These are phyloP conservation scores for Prunus mongolica DNA, from an alignment of 306 rosid genomes.

Conservation along the genomic window DNA sequence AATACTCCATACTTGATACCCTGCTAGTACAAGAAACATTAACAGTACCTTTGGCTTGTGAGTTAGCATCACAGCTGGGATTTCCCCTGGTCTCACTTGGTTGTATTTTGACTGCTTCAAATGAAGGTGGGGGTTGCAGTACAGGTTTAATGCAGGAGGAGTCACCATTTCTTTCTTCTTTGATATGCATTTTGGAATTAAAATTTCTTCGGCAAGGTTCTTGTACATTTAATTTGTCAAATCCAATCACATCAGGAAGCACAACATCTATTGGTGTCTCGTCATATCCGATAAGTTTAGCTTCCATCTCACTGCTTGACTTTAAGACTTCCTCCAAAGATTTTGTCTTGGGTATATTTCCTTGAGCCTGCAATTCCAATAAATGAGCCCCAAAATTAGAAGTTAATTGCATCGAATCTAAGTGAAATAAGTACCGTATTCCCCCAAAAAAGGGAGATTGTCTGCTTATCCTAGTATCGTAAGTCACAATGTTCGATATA, in stretches of 20 bases:
- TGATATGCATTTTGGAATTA: conserved; percentile 17
- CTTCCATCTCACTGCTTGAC: conserved; percentile 53
- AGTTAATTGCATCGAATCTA: background rate
- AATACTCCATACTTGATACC: conserved; percentile 16
- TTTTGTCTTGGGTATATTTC: conserved; percentile 48
- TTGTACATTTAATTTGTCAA: conserved; percentile 16
- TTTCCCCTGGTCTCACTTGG: conserved; percentile 16
- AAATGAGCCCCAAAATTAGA: background rate
- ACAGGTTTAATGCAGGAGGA: conserved; percentile 20
- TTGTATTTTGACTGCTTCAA: background rate
- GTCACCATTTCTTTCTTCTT: conserved; percentile 11
- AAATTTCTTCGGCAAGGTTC: conserved; percentile 25
- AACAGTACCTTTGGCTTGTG: conserved; percentile 41
- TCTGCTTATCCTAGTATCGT: background rate
- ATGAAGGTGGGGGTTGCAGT: conserved; percentile 20
- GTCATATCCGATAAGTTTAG: conserved; percentile 78
- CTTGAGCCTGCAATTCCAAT: conserved; percentile 57
- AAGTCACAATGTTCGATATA: background rate
- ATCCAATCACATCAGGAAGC: conserved; percentile 8
- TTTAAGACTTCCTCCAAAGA: conserved; percentile 69
- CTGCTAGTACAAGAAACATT: conserved; percentile 1
- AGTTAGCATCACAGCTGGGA: conserved; percentile 25
- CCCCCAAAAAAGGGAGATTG: background rate
- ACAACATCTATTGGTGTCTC: conserved; percentile 58
- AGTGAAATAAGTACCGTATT: background rate